These are phyloP conservation scores for Micromonas commoda DNA, from an alignment of 139 green algal genomes.

Conservation along the genomic window DNA sequence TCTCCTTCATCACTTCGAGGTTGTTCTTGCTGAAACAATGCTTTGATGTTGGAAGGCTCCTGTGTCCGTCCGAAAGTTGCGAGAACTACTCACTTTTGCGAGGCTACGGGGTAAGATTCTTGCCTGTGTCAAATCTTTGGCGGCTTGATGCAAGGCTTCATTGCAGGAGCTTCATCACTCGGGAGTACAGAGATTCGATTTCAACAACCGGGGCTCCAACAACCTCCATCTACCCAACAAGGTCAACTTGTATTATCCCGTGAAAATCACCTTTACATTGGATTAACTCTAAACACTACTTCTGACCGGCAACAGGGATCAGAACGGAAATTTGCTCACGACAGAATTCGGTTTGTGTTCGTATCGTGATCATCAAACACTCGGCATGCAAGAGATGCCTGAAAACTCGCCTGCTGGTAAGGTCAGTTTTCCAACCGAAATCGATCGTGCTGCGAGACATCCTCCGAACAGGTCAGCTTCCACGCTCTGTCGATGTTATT, in stretches of 20 bases:
- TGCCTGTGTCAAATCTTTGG: neutral
- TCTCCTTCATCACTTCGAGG: neutral
- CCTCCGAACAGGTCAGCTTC: conserved; percentile 79
- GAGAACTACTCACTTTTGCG: conserved; percentile 82
- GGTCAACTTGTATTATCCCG: no score
- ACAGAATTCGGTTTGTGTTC: conserved; percentile 90
- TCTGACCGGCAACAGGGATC: conserved; percentile 69
- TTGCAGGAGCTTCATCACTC: conserved; percentile 50
- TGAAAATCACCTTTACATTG: no score
- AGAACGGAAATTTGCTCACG: conserved; percentile 73
- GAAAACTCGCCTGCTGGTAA: conserved; percentile 76
- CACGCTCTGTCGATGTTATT: conserved; percentile 69
- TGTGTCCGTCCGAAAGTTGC: conserved; percentile 85
- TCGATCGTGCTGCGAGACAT: no score
- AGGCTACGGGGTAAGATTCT: conserved; percentile 45
- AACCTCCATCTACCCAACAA: conserved; percentile 55
- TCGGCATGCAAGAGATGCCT: conserved; percentile 92
- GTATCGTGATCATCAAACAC: conserved; percentile 78
- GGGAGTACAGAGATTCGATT: conserved; percentile 88
- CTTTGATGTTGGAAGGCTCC: conserved; percentile 36
- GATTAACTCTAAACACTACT: no score
- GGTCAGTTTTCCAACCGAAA: neutral
- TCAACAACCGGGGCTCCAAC: conserved; percentile 62
- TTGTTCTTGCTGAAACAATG: neutral
- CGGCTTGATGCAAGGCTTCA: no score